Evolutionary conservation across 371 early-diverging fungal genomes (phyloP).

Genomic region (Mucor racemosus): DNA sequence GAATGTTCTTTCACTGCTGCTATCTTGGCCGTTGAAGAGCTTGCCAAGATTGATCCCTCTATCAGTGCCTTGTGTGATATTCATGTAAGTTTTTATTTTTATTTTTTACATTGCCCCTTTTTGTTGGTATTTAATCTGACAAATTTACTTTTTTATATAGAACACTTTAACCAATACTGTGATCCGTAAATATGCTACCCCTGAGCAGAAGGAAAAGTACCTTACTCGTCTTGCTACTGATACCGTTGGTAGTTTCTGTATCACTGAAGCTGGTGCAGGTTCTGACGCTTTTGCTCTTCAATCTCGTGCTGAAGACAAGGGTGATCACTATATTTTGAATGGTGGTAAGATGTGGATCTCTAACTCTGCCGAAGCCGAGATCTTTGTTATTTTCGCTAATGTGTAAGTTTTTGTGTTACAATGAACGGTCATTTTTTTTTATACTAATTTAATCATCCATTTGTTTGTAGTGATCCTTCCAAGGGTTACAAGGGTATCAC

Average conservation of each 20-base stretch:
- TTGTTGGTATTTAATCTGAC: not conserved
- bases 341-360: constrained; percentile 96
- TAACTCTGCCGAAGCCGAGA: constrained; percentile 89
- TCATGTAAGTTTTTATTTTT: constrained; percentile 66
- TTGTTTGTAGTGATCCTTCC: constrained; percentile 68
- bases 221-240: constrained; percentile 83
- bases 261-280: constrained; percentile 93
- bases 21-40: constrained; percentile 92
- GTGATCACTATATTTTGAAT: constrained; percentile 90
- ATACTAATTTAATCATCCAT: not conserved
- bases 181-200: constrained; percentile 83
- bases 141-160: constrained; percentile 25
- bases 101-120: not conserved
- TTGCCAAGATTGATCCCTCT: constrained; percentile 96
- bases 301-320: constrained; percentile 89
- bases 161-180: constrained; percentile 97
- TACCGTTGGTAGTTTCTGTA: constrained; percentile 92
- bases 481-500: constrained; percentile 98
- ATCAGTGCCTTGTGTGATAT: constrained; percentile 95
- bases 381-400: constrained; percentile 98
- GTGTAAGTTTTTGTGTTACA: constrained; percentile 49
- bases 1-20: constrained; percentile 92
- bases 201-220: constrained; percentile 81
- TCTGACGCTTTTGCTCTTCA: constrained; percentile 97
- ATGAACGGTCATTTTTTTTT: not conserved